Conservation (phyloP, 108 stramenopile species). For the Pseudonitzschia multiseries region DNA sequence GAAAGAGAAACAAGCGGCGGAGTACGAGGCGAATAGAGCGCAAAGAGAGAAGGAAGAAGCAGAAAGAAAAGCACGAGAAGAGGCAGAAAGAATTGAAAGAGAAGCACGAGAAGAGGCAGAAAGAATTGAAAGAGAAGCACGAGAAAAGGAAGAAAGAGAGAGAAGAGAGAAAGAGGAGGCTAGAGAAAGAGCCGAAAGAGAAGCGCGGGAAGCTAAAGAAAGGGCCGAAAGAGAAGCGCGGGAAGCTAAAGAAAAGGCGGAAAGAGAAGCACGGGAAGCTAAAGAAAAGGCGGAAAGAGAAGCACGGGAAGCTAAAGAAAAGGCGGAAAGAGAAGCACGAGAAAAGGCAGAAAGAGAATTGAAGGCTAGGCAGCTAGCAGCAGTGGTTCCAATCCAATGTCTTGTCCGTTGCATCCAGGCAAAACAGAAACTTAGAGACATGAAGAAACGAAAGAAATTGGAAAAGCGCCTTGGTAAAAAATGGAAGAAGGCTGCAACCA, state of each 20-base stretch:
- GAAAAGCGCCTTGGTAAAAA: slow-evolving; percentile 46
- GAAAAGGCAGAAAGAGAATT: background rate
- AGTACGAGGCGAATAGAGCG: slow-evolving; percentile 2
- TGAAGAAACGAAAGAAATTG: slow-evolving; percentile 46
- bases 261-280: too few relatives aligned
- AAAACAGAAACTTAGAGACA: slow-evolving; percentile 12
- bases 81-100: slow-evolving; percentile 7
- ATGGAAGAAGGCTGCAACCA: slow-evolving; percentile 50
- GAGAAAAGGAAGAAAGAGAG: slow-evolving; percentile 24
- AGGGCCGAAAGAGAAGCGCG: too few relatives aligned
- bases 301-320: background rate
- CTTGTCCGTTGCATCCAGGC: slow-evolving; percentile 27
- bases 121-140: background rate
- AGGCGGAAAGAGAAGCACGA: slow-evolving; percentile 1
- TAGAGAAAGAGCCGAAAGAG: slow-evolving; percentile 22
- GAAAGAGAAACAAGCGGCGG: slow-evolving; percentile 1
- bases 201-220: background rate
- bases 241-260: too few relatives aligned
- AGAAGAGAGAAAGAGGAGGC: background rate
- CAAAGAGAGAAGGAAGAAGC: slow-evolving; percentile 21
- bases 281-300: too few relatives aligned
- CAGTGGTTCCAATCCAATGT: slow-evolving; percentile 37
- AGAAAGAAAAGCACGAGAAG: slow-evolving; percentile 18
- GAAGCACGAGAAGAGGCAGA: slow-evolving; percentile 18
- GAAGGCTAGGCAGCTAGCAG: background rate